Base-by-base conservation (phyloP, 2,329 filamentous ascomycete genomes). In the Fusarium staphyleae region DNA sequence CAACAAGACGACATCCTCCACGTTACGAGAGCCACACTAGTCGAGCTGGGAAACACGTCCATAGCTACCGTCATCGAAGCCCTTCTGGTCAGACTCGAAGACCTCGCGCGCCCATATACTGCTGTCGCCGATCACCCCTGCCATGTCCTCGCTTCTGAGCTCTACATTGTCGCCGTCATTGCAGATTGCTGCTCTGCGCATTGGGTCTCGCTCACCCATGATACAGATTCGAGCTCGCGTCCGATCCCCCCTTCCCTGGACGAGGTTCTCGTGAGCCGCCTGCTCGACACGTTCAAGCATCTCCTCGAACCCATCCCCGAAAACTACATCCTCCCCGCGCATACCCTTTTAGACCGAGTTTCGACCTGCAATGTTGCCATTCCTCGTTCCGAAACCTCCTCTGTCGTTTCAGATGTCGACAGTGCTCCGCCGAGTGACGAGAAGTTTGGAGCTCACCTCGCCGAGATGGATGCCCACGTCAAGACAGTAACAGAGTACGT, bases 121-220 rank as follows among this genome's bases (percentile, higher is more conserved):
- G 72, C 66, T 41, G 73, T 83, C 48, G 71, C 78, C 37, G 72
- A 75, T 16, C 84, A 86, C 62, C 84, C 85, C 2, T 74, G 78
- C 30, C 83, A 87, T 66, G 77, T 89, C 44, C 73, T 88, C 26
- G 77, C 84, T 39, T 88, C 87, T 14, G 86, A 89, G 69, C 74
- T 86, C 40, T 88, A 86, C 63, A 75, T 88, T n/a, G 71, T 88
- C 42, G 79, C 82, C 40, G 75, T 89, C 34, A 77, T 86, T 29
- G 83, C 85, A 66, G 85, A 88, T 65, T 89, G 86, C 67, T 88
- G 85, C 62, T 78, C 80, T 43, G 80, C 81, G 46, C 80, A 86
- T 67, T 88, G 85, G 85, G 73, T 79, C 22, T 72, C 75, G 32
- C 67, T 80, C 35, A 73, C 76, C 49, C 65, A 53, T 26, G 59